Percentiles rank a stretch among this genome's conserved stretches.
phyloP scores from a whole-genome alignment of 2,329 filamentous ascomycete genomes.

The Ophiostoma sp. region DNA sequence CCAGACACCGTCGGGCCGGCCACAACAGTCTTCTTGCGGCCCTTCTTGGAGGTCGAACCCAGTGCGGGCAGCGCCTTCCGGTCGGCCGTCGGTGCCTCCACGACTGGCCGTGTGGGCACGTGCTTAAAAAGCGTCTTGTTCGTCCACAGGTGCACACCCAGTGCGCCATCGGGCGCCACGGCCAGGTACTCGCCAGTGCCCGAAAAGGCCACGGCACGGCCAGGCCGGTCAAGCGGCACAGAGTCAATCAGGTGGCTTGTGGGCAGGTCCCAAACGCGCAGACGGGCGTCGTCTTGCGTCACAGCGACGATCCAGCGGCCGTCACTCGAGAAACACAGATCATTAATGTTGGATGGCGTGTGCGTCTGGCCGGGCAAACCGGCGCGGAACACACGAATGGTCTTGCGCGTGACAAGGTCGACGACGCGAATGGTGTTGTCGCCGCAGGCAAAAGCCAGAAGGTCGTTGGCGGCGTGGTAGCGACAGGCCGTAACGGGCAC shows the following conservation, averaged over 20 bases:
- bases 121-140: constrained; percentile 91
- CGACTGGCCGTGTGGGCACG: constrained; percentile 80
- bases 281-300: constrained; percentile 74
- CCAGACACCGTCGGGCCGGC: constrained; percentile 74
- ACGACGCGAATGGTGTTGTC: constrained; percentile 86
- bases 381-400: constrained; percentile 91
- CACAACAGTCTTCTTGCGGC: constrained; percentile 39
- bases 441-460: constrained; percentile 85
- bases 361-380: constrained; percentile 42
- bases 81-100: constrained; percentile 42
- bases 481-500: constrained; percentile 72
- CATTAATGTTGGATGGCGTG: constrained; percentile 57
- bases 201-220: constrained; percentile 85
- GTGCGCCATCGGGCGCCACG: constrained; percentile 75
- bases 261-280: constrained; percentile 92
- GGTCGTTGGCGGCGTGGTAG: constrained; percentile 79
- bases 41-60: not conserved
- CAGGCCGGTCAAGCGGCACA: constrained; percentile 75
- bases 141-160: constrained; percentile 94
- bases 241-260: constrained; percentile 95
- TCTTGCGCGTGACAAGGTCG: constrained; percentile 84
- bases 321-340: constrained; percentile 87
- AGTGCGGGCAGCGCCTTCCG: not conserved
- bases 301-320: constrained; percentile 91
- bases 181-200: constrained; percentile 91